These are phyloP conservation scores for Penicillium sp. DNA, from an alignment of 2,329 filamentous ascomycete species.

Conservation along the genomic window DNA sequence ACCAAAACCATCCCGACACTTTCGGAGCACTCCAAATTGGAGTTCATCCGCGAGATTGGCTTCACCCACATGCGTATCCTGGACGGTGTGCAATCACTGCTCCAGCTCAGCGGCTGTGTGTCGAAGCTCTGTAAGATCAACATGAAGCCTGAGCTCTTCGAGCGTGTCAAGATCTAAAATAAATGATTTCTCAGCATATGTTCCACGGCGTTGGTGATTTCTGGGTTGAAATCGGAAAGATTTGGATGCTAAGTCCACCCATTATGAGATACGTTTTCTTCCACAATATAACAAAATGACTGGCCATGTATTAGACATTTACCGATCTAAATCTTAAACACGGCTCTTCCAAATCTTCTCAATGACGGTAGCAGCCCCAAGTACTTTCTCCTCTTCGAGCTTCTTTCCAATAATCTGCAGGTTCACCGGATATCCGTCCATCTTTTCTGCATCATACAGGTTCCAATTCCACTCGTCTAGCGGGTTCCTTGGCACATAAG, in stretches of 20 bases:
- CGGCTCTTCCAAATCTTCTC: conserved; percentile 24
- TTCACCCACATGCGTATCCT: conserved; percentile 99
- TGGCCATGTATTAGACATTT: not conserved
- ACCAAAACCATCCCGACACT: conserved; percentile 91
- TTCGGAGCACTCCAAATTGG: conserved; percentile 89
- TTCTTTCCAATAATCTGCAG: conserved; percentile 51
- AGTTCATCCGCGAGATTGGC: conserved; percentile 97
- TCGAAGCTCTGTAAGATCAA: conserved; percentile 90
- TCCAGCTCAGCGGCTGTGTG: conserved; percentile 90
- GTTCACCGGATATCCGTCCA: conserved; percentile 47
- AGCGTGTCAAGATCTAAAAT: conserved; percentile 38
- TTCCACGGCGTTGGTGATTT: conserved; percentile 25
- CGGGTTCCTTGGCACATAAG: conserved; percentile 47
- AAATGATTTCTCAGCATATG: conserved; percentile 21
- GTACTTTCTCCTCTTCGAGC: conserved; percentile 53
- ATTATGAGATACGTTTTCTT: conserved; percentile 16
- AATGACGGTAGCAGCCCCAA: conserved; percentile 40
- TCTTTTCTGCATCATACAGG: conserved; percentile 43
- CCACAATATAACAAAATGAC: not conserved
- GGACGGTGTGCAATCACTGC: conserved; percentile 91
- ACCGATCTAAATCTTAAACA: not conserved
- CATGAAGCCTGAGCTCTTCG: conserved; percentile 85
- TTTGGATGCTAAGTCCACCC: not conserved
- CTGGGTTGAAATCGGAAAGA: conserved; percentile 1
- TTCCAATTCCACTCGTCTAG: conserved; percentile 51